Conservation (phyloP, 2,329 filamentous ascomycete genomes). For the Epichloe coenophiala region DNA sequence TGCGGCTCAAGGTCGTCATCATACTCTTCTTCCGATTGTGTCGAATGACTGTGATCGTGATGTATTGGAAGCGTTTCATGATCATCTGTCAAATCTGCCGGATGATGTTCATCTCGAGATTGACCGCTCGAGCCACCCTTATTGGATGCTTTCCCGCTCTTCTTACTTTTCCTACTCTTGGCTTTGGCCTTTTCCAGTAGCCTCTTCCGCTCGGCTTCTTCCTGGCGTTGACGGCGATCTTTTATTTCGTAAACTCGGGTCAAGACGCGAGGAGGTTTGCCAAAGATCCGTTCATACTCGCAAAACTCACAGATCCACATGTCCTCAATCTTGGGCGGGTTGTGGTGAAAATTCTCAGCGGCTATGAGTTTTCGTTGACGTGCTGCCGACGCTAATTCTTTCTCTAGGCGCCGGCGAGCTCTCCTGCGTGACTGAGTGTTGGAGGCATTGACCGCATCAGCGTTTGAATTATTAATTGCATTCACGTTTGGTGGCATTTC, state of each 20-base stretch:
- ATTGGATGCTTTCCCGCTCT: constrained; percentile 46
- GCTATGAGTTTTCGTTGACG: constrained; percentile 66
- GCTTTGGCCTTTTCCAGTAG: constrained; percentile 87
- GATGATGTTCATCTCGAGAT: constrained; percentile 12
- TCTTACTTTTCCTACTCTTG: constrained; percentile 82
- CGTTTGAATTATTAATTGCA: constrained; percentile 7
- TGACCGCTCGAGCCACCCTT: constrained; percentile 15
- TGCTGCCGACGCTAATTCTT: constrained; percentile 62
- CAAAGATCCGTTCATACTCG: constrained; percentile 93
- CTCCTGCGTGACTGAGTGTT: constrained; percentile 31
- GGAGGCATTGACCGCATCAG: constrained; percentile 14
- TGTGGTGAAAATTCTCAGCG: constrained; percentile 61
- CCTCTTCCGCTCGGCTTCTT: constrained; percentile 73
- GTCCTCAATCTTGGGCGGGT: constrained; percentile 56
- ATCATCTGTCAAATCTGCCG: constrained; percentile 11
- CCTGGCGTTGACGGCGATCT: constrained; percentile 70
- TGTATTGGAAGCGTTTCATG: constrained; percentile 11
- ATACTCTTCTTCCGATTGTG: constrained; percentile 26
- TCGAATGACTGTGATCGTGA: constrained; percentile 20
- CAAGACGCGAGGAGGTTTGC: constrained; percentile 67
- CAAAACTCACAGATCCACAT: constrained; percentile 97
- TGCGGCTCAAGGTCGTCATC: constrained; percentile 21
- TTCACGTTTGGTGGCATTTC: constrained; percentile 7
- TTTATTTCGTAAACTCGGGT: constrained; percentile 92
- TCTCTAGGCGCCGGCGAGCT: constrained; percentile 51